Conservation (phyloP, 768 basidiomycete species). For the Trametes gibbosa region DNA sequence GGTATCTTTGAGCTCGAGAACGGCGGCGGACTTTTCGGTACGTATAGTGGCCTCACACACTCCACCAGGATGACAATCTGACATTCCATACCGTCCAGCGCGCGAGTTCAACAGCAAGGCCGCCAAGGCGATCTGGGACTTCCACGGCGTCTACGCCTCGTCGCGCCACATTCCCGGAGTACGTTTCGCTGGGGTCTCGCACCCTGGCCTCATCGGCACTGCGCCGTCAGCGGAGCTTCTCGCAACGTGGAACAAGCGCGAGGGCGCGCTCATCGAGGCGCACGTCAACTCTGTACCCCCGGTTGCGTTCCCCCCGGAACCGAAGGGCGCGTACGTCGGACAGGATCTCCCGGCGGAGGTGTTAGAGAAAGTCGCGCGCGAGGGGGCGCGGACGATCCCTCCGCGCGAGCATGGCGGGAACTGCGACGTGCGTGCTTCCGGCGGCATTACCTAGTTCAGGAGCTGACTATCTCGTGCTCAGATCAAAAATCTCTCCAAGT, state of each 20-base stretch:
- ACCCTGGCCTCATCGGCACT: conserved; percentile 75
- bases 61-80: no score
- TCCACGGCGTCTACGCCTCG: conserved; percentile 68
- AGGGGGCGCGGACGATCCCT: conserved; percentile 74
- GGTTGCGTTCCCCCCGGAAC: conserved; percentile 63
- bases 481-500: conserved; percentile 77
- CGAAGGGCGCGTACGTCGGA: conserved; percentile 63
- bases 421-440: conserved; percentile 51
- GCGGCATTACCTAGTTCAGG: not conserved
- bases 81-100: conserved; percentile 34
- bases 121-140: conserved; percentile 80
- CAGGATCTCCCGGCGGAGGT: conserved; percentile 53
- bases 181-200: conserved; percentile 73
- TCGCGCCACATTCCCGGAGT: conserved; percentile 80
- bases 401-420: conserved; percentile 81
- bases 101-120: conserved; percentile 68
- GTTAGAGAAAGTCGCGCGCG: conserved; percentile 50
- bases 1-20: conserved; percentile 75
- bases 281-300: conserved; percentile 54
- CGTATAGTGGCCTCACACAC: no score
- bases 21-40: conserved; percentile 70
- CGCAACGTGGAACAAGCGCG: conserved; percentile 72
- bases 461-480: conserved; percentile 25
- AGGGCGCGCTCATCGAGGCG: conserved; percentile 57
- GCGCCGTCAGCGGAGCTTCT: conserved; percentile 73